Evolutionary conservation across 2,329 filamentous ascomycete species (phyloP).

Genomic region (Aspergillus sp.): DNA sequence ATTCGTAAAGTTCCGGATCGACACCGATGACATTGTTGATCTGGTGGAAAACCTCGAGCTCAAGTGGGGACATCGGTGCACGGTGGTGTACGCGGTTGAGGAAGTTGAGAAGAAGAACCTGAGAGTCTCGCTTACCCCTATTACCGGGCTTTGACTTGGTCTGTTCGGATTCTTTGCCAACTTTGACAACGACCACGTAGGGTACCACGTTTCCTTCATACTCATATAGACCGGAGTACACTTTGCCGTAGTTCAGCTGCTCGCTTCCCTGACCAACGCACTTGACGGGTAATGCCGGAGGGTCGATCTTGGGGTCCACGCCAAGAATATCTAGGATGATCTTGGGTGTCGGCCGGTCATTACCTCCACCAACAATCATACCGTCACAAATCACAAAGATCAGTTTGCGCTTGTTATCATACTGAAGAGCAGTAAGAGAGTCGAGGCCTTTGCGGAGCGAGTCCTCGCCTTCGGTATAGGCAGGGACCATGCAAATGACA

Average conservation of each 20-base stretch:
- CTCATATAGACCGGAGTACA: conserved; percentile 97
- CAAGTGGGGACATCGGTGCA: conserved; percentile 89
- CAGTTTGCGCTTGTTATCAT: conserved; percentile 97
- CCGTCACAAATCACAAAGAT: conserved; percentile 18
- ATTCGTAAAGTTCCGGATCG: conserved; percentile 95
- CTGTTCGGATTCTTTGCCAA: conserved; percentile 95
- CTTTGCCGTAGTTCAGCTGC: conserved; percentile 96
- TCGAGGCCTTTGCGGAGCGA: conserved; percentile 89
- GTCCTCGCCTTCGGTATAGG: conserved; percentile 97
- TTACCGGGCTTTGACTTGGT: conserved; percentile 90
- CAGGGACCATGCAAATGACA: conserved; percentile 96
- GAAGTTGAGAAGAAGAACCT: conserved; percentile 95
- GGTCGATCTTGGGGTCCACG: conserved; percentile 94
- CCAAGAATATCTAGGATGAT: conserved; percentile 97
- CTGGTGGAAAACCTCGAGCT: conserved; percentile 98
- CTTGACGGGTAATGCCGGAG: conserved; percentile 89
- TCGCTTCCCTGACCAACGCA: conserved; percentile 85
- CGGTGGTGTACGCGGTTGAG: conserved; percentile 96
- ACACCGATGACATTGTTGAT: conserved; percentile 99
- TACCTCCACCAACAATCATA: conserved; percentile 93
- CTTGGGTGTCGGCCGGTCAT: conserved; percentile 94
- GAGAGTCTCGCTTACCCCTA: conserved; percentile 96
- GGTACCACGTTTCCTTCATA: conserved; percentile 97
- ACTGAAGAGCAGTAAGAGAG: conserved; percentile 88
- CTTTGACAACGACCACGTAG: conserved; percentile 93